Conservation (phyloP, 306 rosid species). For the Castanea sativa region DNA sequence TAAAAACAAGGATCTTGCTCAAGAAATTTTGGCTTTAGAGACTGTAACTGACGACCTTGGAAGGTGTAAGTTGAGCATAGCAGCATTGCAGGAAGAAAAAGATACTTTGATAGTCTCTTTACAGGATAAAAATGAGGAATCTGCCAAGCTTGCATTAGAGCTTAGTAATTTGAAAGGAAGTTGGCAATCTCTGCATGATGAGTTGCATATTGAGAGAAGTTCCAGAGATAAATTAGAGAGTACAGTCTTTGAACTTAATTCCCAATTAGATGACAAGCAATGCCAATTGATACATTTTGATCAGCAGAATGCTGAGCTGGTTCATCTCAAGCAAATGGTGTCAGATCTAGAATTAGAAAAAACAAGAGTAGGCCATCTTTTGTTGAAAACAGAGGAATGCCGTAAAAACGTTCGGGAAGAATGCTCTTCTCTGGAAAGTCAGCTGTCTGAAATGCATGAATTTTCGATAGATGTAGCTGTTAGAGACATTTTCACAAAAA, state of each 20-base stretch:
- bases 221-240: conserved; percentile 52
- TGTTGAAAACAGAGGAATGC: conserved; percentile 50
- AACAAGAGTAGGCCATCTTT: conserved; percentile 49
- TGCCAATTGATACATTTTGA: conserved; percentile 55
- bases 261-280: conserved; percentile 57
- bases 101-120: conserved; percentile 51
- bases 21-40: conserved; percentile 51
- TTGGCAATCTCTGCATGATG: conserved; percentile 42
- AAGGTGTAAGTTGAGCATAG: conserved; percentile 50
- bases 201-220: conserved; percentile 51
- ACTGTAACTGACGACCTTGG: conserved; percentile 47
- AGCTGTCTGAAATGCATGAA: conserved; percentile 61
- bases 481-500: conserved; percentile 42
- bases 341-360: conserved; percentile 64
- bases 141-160: conserved; percentile 50
- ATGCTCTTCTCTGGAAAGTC: conserved; percentile 60
- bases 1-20: conserved; percentile 56
- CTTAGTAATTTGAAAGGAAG: conserved; percentile 43
- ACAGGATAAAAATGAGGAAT: conserved; percentile 57
- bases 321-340: conserved; percentile 54
- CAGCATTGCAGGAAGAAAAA: conserved; percentile 51
- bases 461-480: conserved; percentile 59
- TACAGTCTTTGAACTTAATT: conserved; percentile 52
- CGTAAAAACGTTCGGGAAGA: conserved; percentile 45
- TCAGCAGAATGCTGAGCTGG: conserved; percentile 54